Evolutionary conservation across 2,329 filamentous ascomycete genomes (phyloP).

Genomic region (Sporothrix euskadiensis): DNA sequence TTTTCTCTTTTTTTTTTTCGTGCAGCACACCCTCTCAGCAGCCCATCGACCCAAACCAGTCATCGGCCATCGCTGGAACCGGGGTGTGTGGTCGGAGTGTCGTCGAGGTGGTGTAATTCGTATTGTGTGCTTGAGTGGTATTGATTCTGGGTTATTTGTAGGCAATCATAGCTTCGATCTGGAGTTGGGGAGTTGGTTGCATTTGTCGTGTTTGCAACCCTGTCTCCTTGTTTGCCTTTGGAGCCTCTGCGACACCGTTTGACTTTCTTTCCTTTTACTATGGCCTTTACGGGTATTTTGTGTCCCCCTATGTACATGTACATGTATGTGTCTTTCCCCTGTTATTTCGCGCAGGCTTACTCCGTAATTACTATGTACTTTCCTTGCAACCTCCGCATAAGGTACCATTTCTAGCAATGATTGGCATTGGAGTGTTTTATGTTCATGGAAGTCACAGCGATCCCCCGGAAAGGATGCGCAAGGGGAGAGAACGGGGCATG

Average conservation of each 20-base stretch:
- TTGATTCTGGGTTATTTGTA: background rate
- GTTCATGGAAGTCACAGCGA: background rate
- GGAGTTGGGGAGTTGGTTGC: background rate
- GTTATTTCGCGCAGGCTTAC: background rate
- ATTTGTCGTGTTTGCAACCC: background rate
- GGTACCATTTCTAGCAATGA: background rate
- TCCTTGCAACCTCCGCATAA: background rate
- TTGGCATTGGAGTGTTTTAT: background rate
- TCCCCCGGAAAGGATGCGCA: background rate
- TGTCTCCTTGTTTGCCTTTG: background rate
- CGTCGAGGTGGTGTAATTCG: no score
- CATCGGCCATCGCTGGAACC: background rate
- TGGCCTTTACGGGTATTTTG: background rate
- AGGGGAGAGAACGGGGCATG: background rate
- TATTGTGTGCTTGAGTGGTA: background rate
- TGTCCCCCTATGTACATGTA: background rate
- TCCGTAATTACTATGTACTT: no score
- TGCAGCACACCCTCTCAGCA: slow-evolving; percentile 5
- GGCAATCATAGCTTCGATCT: background rate
- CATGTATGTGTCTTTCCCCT: background rate
- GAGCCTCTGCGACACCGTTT: background rate
- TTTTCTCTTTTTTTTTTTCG: background rate
- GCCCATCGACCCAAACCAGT: slow-evolving; percentile 6
- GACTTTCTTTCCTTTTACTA: background rate
- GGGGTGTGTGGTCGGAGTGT: background rate